Percentiles rank a stretch among this genome's conserved stretches.
These are phyloP conservation scores for Penicillium canescens DNA, from an alignment of 495 filamentous ascomycete genomes.

Conservation along the genomic window DNA sequence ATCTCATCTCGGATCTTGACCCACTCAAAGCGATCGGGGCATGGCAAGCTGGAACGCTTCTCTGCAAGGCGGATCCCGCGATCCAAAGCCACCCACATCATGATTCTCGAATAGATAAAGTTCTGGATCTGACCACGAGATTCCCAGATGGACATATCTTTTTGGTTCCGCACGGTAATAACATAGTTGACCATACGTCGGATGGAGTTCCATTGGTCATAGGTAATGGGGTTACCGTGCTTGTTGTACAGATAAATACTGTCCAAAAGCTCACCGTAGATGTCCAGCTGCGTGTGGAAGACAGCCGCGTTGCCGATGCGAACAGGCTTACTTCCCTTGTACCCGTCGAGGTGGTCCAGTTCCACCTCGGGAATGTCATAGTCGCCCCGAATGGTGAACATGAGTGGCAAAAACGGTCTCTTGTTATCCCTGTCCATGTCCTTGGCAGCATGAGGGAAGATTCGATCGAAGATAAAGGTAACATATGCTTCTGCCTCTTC, in stretches of 20 bases:
- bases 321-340: slow-evolving; percentile 65
- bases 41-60: slow-evolving; percentile 64
- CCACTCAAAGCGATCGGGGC: slow-evolving; percentile 65
- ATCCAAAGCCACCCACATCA: slow-evolving; percentile 77
- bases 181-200: slow-evolving; percentile 58
- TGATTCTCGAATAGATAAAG: slow-evolving; percentile 73
- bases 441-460: slow-evolving; percentile 44
- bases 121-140: slow-evolving; percentile 70
- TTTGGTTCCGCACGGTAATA: slow-evolving; percentile 47
- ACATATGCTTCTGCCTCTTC: slow-evolving; percentile 74
- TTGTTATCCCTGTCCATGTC: slow-evolving; percentile 40
- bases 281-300: slow-evolving; percentile 72
- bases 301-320: slow-evolving; percentile 75
- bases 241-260: slow-evolving; percentile 77
- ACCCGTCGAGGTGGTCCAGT: slow-evolving; percentile 65
- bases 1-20: slow-evolving; percentile 59
- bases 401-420: slow-evolving; percentile 62
- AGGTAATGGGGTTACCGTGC: slow-evolving; percentile 71
- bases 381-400: slow-evolving; percentile 73
- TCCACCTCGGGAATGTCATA: slow-evolving; percentile 70
- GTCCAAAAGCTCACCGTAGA: slow-evolving; percentile 76
- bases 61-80: slow-evolving; percentile 69
- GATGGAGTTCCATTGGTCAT: slow-evolving; percentile 67
- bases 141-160: slow-evolving; percentile 81
- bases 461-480: slow-evolving; percentile 68